phyloP scores from a whole-genome alignment of 164 flowering plant genomes.

The Magnolia changhungtana region DNA sequence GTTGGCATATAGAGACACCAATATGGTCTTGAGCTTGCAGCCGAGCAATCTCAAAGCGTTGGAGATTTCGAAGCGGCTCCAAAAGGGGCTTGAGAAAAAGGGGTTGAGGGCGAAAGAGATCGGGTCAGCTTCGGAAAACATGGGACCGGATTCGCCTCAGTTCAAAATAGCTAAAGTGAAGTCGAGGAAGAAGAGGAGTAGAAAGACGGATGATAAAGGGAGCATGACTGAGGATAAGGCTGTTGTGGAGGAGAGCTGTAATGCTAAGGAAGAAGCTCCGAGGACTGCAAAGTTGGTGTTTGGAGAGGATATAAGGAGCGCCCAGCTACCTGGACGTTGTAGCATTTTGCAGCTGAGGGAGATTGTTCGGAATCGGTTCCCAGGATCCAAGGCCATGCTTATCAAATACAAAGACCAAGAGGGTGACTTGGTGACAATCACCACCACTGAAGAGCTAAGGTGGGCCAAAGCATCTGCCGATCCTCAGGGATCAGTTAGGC shows the following conservation, averaged over 20 bases:
- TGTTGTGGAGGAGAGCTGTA: conserved; percentile 54
- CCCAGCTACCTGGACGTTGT: conserved; percentile 61
- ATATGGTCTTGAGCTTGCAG: conserved; percentile 49
- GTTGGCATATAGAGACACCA: conserved; percentile 69
- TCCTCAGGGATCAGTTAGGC: conserved; percentile 48
- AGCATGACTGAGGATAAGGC: conserved; percentile 45
- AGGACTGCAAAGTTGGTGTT: conserved; percentile 67
- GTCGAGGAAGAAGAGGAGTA: conserved; percentile 37
- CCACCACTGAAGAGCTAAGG: conserved; percentile 69
- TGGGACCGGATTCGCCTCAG: conserved; percentile 29
- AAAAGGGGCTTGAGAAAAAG: conserved; percentile 33
- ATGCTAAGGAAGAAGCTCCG: conserved; percentile 39
- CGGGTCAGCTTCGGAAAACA: conserved; percentile 35
- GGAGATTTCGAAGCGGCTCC: conserved; percentile 68
- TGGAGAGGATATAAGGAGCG: conserved; percentile 90
- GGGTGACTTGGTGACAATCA: conserved; percentile 86
- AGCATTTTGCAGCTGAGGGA: conserved; percentile 53
- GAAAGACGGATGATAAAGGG: conserved; percentile 16
- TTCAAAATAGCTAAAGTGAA: conserved; percentile 38
- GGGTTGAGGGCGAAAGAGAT: conserved; percentile 38
- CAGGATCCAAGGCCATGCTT: conserved; percentile 48
- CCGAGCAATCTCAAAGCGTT: conserved; percentile 65
- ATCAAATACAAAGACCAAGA: conserved; percentile 84
- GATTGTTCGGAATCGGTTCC: conserved; percentile 54
- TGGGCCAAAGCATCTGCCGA: conserved; percentile 64